A percentile compares a stretch with the other conserved stretches of the same genome.
Evolutionary conservation across 1,284 basidiomycete genomes (phyloP).

Genomic region (Psilocybe mexicana): DNA sequence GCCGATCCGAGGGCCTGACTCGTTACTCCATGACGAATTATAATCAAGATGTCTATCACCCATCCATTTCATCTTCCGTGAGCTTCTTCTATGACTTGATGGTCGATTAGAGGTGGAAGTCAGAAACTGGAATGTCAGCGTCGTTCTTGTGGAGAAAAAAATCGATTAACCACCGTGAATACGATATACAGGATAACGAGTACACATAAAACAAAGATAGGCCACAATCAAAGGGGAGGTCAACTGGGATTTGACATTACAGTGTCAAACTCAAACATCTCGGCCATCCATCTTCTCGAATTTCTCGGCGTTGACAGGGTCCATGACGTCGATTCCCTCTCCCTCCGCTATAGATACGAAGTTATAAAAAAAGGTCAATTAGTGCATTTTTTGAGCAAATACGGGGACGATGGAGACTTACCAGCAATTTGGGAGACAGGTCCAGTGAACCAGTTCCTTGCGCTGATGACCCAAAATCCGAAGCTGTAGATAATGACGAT

Average conservation of each 20-base stretch:
- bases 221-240: too few species aligned
- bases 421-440: constrained; percentile 65
- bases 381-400: too few species aligned
- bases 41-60: too few species aligned
- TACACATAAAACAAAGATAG: too few species aligned
- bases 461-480: constrained; percentile 67
- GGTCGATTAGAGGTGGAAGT: background rate
- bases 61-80: too few species aligned
- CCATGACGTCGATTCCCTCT: constrained; percentile 49
- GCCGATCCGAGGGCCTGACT: too few species aligned
- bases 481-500: constrained; percentile 64
- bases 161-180: background rate
- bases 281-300: constrained; percentile 16
- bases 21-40: too few species aligned
- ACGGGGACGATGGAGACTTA: constrained; percentile 20
- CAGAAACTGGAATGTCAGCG: background rate
- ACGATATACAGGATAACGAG: background rate
- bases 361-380: too few species aligned
- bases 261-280: background rate
- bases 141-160: background rate
- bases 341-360: constrained; percentile 38
- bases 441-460: constrained; percentile 69
- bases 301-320: constrained; percentile 32
- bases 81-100: background rate
- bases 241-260: background rate